phyloP scores from a whole-genome alignment of 768 basidiomycete genomes.

The Scleroderma bovista region DNA sequence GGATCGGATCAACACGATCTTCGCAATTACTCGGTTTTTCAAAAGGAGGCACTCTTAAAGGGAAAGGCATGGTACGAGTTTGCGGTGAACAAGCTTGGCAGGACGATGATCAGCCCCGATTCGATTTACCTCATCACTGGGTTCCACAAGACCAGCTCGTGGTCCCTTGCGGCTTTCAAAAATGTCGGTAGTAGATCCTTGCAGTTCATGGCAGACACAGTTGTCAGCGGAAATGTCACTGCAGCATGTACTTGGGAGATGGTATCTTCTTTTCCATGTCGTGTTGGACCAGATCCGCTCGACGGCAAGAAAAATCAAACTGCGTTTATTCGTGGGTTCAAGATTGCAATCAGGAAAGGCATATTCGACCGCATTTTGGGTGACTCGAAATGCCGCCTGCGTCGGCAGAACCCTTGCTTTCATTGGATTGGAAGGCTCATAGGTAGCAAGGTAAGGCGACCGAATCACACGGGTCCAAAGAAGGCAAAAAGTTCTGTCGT shows the following conservation, averaged over 20 bases:
- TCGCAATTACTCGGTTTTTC: constrained; percentile 2
- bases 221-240: background rate
- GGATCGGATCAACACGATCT: constrained; percentile 18
- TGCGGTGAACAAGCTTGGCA: constrained; percentile 3
- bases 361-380: background rate
- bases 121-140: constrained; percentile 27
- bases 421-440: too few species aligned
- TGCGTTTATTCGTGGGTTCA: constrained; percentile 16
- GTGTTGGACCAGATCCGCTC: background rate
- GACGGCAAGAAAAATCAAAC: constrained; percentile 9
- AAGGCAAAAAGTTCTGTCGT: too few species aligned
- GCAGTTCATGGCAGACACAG: background rate
- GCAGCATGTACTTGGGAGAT: background rate
- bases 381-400: too few species aligned
- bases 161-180: constrained; percentile 17
- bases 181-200: background rate
- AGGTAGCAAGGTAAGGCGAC: too few species aligned
- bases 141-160: constrained; percentile 19
- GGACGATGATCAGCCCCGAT: background rate
- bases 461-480: too few species aligned
- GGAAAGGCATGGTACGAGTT: constrained; percentile 23
- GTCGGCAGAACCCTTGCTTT: too few species aligned
- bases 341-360: background rate
- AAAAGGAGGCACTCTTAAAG: constrained; percentile 10
- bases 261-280: background rate